These are phyloP conservation scores for Zasmidium angulare DNA, from an alignment of 2,329 filamentous ascomycete species.

Conservation along the genomic window DNA sequence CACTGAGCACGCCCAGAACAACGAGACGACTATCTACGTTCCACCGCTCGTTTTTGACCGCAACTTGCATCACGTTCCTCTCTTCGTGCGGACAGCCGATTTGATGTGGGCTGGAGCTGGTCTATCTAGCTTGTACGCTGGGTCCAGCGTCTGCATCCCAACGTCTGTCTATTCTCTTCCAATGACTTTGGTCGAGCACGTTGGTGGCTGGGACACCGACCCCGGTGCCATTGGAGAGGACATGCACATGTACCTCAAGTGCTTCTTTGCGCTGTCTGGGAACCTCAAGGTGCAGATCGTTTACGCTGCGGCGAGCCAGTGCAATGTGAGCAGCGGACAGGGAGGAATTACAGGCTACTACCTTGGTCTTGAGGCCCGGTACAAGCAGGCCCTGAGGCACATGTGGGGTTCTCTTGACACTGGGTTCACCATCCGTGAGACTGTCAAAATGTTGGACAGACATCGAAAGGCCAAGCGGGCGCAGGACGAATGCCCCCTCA, in stretches of 20 bases:
- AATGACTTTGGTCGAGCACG: slow-evolving; percentile 64
- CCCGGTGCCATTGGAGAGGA: slow-evolving; percentile 73
- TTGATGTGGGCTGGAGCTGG: slow-evolving; percentile 71
- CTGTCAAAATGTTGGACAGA: slow-evolving; percentile 29
- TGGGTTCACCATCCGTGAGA: slow-evolving; percentile 58
- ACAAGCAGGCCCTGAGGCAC: slow-evolving; percentile 70
- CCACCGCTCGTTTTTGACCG: slow-evolving; percentile 73
- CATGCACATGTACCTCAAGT: slow-evolving; percentile 76
- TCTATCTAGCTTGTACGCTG: slow-evolving; percentile 65
- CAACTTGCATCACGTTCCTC: slow-evolving; percentile 67
- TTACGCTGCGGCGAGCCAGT: slow-evolving; percentile 69
- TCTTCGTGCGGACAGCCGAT: slow-evolving; percentile 69
- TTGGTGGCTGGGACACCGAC: slow-evolving; percentile 71
- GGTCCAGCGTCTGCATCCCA: slow-evolving; percentile 65
- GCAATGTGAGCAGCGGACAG: slow-evolving; percentile 65
- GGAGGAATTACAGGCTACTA: slow-evolving; percentile 55
- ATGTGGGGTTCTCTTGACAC: slow-evolving; percentile 75
- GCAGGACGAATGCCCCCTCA: slow-evolving; percentile 21
- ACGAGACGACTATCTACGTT: slow-evolving; percentile 64
- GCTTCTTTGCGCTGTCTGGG: slow-evolving; percentile 71
- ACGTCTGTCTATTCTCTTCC: slow-evolving; percentile 73
- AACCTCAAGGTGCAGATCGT: slow-evolving; percentile 65
- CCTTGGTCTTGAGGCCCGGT: slow-evolving; percentile 63
- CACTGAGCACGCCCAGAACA: slow-evolving; percentile 58
- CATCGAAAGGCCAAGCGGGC: slow-evolving; percentile 17